These are phyloP conservation scores for Tubosaeta sp. DNA, from an alignment of 768 basidiomycete species.

Conservation along the genomic window DNA sequence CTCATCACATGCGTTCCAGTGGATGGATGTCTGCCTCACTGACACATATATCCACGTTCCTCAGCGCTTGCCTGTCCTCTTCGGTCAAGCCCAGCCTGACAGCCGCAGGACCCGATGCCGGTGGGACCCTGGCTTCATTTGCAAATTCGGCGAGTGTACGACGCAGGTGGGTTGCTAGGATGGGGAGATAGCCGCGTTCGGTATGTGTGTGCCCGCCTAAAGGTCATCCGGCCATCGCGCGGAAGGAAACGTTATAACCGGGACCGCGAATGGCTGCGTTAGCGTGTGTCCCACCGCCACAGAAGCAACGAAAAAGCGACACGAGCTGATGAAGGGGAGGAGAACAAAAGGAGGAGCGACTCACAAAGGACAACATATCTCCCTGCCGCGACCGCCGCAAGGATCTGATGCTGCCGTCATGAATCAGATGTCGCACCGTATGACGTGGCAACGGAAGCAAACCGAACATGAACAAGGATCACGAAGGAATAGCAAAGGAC, in stretches of 20 bases:
- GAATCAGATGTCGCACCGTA: conserved; percentile 1
- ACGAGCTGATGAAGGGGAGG: neutral
- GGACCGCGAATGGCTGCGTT: conserved; percentile 10
- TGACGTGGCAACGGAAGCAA: conserved; percentile 11
- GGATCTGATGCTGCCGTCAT: conserved; percentile 69
- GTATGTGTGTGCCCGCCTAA: conserved; percentile 91
- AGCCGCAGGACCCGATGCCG: conserved; percentile 19
- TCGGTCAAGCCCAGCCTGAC: conserved; percentile 25
- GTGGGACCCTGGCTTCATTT: conserved; percentile 13
- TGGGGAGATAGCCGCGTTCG: conserved; percentile 86
- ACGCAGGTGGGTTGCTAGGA: conserved; percentile 66
- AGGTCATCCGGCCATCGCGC: conserved; percentile 18
- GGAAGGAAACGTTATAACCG: conserved; percentile 9
- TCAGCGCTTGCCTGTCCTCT: conserved; percentile 23
- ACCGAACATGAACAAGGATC: neutral
- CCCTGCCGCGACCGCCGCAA: conserved; percentile 73
- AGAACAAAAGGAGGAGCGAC: conserved; percentile 20
- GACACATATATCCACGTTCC: conserved; percentile 56
- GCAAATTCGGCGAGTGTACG: conserved; percentile 36
- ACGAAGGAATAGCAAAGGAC: conserved; percentile 26
- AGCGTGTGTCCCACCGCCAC: conserved; percentile 11
- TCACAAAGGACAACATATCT: conserved; percentile 81
- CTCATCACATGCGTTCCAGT: conserved; percentile 52
- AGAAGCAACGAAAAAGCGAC: neutral
- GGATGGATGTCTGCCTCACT: conserved; percentile 76